Base-by-base conservation (phyloP, 768 basidiomycete species). In the Termitomyces heimii region DNA sequence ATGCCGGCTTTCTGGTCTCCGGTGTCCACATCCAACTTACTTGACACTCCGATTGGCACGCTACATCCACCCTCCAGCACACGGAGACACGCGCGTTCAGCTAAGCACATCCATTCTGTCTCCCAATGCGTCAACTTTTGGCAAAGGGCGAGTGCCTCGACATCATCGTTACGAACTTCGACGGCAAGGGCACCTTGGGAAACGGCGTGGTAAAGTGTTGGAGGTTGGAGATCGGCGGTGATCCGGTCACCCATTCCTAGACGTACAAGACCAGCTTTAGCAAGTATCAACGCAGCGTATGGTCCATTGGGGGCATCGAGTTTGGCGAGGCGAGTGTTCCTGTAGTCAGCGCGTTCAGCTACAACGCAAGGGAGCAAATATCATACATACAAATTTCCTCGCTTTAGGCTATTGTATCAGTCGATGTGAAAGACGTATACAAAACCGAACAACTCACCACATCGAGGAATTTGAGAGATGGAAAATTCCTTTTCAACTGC, bases 31-130 rank as follows among this genome's bases (percentile, higher is more conserved):
- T 70, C 69, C 55, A 88, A 69, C 46, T 68, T 72, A 29, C 83
- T 85, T 51, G 78, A 75, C 29, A 92, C 86, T 4, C 95, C 96
- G 16, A 99, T 94, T 3, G 96, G 96, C 0, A 99, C 95, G 60
- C 92, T 94, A 73, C 97, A 99, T 26, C 97, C 97, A 29, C 97
- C 97, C 71, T 98, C 97, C 53, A 98, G 77, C 24, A 88, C 86
- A n/a, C 88, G 78, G 61, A 98, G 75, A 70, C 90, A 88, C 1
- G 88, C 90, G 14, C 97, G 83, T 72, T 99, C 97, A 2, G 94
- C 93, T 26, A 80, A 74, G 65, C 88, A 92, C 54, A 67, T 73
- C 86, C 86, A 92, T 47, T 84, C 78, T 0, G 93, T 94, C 68
- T 80, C 77, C 73, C 84, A 82, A 68, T 97, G 90, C 1, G 83